phyloP scores from a whole-genome alignment of 2,329 filamentous ascomycete genomes.

The Colletotrichum siamense region DNA sequence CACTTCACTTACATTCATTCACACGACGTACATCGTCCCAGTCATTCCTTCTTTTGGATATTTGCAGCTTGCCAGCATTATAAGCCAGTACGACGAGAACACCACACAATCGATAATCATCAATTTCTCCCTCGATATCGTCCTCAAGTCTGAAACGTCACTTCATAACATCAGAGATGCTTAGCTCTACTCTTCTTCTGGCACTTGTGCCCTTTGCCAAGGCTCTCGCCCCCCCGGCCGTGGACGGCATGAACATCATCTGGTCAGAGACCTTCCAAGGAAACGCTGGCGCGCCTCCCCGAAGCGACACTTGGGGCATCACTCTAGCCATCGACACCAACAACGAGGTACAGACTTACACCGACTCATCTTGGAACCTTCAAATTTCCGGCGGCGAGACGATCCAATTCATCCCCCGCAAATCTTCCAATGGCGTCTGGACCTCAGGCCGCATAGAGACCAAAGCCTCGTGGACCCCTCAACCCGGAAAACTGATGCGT shows the following conservation, averaged over 20 bases:
- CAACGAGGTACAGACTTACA: conserved; percentile 58
- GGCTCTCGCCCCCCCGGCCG: conserved; percentile 42
- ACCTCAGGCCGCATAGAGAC: conserved; percentile 62
- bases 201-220: conserved; percentile 26
- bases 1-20: neutral
- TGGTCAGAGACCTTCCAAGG: conserved; percentile 54
- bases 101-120: neutral
- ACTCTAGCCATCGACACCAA: conserved; percentile 51
- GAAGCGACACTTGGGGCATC: conserved; percentile 47
- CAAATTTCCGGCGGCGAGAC: conserved; percentile 56
- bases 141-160: neutral
- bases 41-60: neutral
- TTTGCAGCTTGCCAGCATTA: neutral
- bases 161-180: neutral
- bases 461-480: conserved; percentile 50
- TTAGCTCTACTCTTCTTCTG: conserved; percentile 10
- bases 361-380: conserved; percentile 49
- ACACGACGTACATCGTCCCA: neutral
- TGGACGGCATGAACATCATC: conserved; percentile 44
- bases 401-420: conserved; percentile 56
- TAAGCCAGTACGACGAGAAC: neutral
- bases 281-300: conserved; percentile 39
- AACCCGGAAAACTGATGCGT: conserved; percentile 48
- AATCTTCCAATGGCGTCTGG: conserved; percentile 47
- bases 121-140: neutral